Percentiles rank a stretch among this genome's conserved stretches.
Evolutionary conservation across 208 protist genomes (phyloP).

Genomic region (Trypanosomatidae sp.): DNA sequence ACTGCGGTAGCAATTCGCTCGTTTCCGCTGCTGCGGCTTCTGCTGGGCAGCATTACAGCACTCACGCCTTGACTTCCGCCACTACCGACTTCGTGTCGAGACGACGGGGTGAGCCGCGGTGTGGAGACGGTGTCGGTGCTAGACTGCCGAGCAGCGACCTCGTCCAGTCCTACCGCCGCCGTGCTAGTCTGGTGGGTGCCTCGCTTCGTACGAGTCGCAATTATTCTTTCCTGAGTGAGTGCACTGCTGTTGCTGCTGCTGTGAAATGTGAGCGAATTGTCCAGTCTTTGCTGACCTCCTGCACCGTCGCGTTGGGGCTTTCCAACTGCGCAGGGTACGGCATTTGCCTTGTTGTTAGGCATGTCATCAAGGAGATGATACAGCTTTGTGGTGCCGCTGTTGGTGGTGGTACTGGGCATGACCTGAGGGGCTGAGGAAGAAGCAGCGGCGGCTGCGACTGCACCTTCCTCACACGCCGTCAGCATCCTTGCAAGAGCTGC

Average conservation of each 20-base stretch:
- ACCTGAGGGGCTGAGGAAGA: background rate
- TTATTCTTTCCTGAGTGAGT: background rate
- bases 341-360: background rate
- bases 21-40: background rate
- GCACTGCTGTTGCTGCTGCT: background rate
- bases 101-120: slow-evolving; percentile 2
- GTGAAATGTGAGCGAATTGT: background rate
- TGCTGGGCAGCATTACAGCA: background rate
- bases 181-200: background rate
- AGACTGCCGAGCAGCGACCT: background rate
- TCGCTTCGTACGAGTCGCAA: background rate
- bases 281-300: background rate
- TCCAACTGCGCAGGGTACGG: background rate
- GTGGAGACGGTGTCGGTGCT: background rate
- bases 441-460: background rate
- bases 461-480: background rate
- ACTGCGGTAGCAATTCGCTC: background rate
- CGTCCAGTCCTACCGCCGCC: background rate
- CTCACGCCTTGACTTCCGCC: background rate
- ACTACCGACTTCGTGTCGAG: background rate
- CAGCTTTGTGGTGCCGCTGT: background rate
- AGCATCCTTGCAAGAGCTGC: background rate
- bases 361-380: background rate
- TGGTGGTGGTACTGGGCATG: background rate
- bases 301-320: background rate